Conservation (phyloP, 768 basidiomycete genomes). For the Boletellus ananiceps region DNA sequence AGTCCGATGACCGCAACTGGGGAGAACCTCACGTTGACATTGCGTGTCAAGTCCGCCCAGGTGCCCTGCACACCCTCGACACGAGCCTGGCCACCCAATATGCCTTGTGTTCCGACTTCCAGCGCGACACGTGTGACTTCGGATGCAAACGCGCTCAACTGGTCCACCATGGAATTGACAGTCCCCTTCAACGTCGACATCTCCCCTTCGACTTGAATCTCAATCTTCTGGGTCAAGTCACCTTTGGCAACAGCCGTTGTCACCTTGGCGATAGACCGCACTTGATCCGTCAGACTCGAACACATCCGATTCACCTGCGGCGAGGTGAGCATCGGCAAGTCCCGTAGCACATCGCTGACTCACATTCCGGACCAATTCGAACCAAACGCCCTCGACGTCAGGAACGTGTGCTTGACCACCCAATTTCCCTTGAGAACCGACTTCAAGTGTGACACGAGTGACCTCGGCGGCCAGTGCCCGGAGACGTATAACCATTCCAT, state of each 20-base stretch:
- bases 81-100: conserved; percentile 84
- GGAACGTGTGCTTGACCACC: conserved; percentile 86
- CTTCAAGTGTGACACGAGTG: conserved; percentile 78
- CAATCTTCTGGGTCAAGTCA: conserved; percentile 89
- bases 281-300: conserved; percentile 72
- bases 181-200: conserved; percentile 81
- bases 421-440: conserved; percentile 84
- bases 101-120: conserved; percentile 89
- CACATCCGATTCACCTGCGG: conserved; percentile 74
- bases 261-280: conserved; percentile 78
- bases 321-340: conserved; percentile 7
- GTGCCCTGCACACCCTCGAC: conserved; percentile 92
- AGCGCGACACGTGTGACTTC: conserved; percentile 81
- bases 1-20: neutral
- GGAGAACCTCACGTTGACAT: conserved; percentile 67
- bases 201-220: conserved; percentile 84
- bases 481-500: conserved; percentile 46
- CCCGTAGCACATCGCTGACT: conserved; percentile 14
- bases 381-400: conserved; percentile 91
- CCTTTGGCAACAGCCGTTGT: conserved; percentile 89
- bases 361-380: conserved; percentile 73
- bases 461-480: conserved; percentile 77
- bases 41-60: conserved; percentile 86
- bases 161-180: conserved; percentile 94
- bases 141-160: conserved; percentile 78